A percentile compares a stretch with the other conserved stretches of the same genome.
Evolutionary conservation across 148 eudicot species (phyloP).

Genomic region (Simmondsia chinensis): DNA sequence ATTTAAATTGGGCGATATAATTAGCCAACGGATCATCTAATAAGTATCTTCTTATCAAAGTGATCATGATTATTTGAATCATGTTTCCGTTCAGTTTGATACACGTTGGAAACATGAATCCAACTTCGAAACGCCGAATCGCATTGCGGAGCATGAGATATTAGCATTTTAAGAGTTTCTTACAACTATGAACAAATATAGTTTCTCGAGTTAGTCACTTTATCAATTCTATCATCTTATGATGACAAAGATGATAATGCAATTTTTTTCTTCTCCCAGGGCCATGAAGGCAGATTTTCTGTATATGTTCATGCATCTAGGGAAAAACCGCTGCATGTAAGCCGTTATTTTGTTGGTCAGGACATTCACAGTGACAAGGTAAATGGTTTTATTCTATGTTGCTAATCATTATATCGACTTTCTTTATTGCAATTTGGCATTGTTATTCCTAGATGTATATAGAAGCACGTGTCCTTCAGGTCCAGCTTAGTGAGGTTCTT

Average conservation of each 20-base stretch:
- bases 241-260: background rate
- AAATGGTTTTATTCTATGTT: constrained; percentile 3
- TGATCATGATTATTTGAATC: no score
- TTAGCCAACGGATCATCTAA: no score
- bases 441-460: background rate
- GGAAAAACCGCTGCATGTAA: constrained; percentile 32
- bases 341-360: constrained; percentile 42
- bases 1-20: no score
- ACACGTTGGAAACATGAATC: no score
- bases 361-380: constrained; percentile 48
- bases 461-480: no score
- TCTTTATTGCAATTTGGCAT: background rate
- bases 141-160: no score
- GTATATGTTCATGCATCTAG: constrained; percentile 52
- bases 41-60: no score
- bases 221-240: background rate
- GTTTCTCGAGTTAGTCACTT: background rate
- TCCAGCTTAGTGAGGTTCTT: no score
- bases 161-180: no score
- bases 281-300: constrained; percentile 55
- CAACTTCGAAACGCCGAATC: no score
- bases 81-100: no score
- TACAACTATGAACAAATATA: no score
- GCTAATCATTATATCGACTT: background rate
- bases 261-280: constrained; percentile 21